These are phyloP conservation scores for Mycena vitilis DNA, from an alignment of 768 basidiomycete genomes.

Conservation along the genomic window DNA sequence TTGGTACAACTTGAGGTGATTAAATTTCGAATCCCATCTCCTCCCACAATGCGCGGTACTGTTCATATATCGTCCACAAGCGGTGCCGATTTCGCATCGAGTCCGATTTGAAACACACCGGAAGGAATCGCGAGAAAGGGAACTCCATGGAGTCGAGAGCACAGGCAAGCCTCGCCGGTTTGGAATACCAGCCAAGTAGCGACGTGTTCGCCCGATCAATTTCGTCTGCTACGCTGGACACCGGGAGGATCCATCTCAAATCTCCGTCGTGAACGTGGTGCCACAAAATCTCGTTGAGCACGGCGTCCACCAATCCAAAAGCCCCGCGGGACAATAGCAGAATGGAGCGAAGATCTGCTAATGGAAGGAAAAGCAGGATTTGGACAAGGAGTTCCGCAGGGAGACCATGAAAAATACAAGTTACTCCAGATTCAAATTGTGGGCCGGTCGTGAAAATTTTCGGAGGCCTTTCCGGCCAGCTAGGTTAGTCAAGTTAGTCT, in stretches of 20 bases:
- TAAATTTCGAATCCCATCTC: not conserved
- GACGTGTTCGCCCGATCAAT: not conserved
- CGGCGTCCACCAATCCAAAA: not conserved
- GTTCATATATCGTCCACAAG: not conserved
- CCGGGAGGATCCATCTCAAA: not conserved
- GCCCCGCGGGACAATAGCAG: not conserved
- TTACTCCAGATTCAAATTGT: not conserved
- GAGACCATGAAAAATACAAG: not conserved
- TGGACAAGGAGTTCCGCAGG: not conserved
- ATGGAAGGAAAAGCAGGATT: not conserved
- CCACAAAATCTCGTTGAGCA: not conserved
- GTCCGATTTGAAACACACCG: not conserved
- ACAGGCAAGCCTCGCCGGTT: not conserved
- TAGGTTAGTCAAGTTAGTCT: not conserved
- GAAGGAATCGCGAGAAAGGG: conserved; percentile 13
- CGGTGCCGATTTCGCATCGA: not conserved
- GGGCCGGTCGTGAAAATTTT: not conserved
- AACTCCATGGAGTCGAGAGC: conserved; percentile 17
- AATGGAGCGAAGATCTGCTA: not conserved
- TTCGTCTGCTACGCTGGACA: not conserved
- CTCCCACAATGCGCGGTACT: not conserved
- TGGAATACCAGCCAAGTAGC: not conserved
- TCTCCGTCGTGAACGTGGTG: not conserved
- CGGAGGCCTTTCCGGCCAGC: not conserved
- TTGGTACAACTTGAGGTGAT: not conserved